Percentiles rank a stretch among this genome's conserved stretches.
Evolutionary conservation across 169 alveolate species (phyloP).

Genomic region (Blepharisma undulans): DNA sequence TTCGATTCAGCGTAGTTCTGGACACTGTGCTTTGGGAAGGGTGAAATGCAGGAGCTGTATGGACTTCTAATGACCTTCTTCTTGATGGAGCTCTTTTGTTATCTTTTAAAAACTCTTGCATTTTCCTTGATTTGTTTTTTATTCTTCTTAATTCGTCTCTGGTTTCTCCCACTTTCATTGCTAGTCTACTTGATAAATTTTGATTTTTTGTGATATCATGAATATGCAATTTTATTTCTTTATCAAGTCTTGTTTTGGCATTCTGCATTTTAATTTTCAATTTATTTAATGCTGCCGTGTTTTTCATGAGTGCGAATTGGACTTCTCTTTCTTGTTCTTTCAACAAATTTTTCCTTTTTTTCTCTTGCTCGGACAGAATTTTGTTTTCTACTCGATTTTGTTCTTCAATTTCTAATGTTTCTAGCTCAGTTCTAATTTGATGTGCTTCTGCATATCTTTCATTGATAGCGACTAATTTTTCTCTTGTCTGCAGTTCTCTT

Average conservation of each 20-base stretch:
- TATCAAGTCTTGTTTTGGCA: slow-evolving; percentile 48
- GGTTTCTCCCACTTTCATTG: slow-evolving; percentile 51
- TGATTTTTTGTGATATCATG: slow-evolving; percentile 61
- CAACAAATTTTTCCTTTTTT: slow-evolving; percentile 46
- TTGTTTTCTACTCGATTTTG: slow-evolving; percentile 57
- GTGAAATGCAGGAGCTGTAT: neutral
- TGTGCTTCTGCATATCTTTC: slow-evolving; percentile 66
- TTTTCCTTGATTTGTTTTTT: slow-evolving; percentile 50
- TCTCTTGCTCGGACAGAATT: slow-evolving; percentile 47
- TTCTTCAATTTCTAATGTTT: slow-evolving; percentile 45
- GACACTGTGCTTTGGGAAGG: neutral
- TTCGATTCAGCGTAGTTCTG: neutral
- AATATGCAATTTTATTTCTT: slow-evolving; percentile 60
- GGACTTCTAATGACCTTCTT: neutral
- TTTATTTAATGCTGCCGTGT: slow-evolving; percentile 49
- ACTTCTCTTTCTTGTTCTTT: slow-evolving; percentile 52
- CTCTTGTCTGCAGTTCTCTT: slow-evolving; percentile 49
- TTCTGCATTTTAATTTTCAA: slow-evolving; percentile 45
- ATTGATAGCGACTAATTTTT: slow-evolving; percentile 61
- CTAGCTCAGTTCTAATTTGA: slow-evolving; percentile 60
- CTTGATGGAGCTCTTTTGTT: neutral
- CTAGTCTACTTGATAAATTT: slow-evolving; percentile 54
- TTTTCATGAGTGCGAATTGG: slow-evolving; percentile 45
- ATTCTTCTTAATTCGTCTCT: slow-evolving; percentile 60
- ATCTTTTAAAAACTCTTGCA: slow-evolving; percentile 22